These are phyloP conservation scores for Pestalotiopsis sp. DNA, from an alignment of 2,329 filamentous ascomycete species.

Conservation along the genomic window DNA sequence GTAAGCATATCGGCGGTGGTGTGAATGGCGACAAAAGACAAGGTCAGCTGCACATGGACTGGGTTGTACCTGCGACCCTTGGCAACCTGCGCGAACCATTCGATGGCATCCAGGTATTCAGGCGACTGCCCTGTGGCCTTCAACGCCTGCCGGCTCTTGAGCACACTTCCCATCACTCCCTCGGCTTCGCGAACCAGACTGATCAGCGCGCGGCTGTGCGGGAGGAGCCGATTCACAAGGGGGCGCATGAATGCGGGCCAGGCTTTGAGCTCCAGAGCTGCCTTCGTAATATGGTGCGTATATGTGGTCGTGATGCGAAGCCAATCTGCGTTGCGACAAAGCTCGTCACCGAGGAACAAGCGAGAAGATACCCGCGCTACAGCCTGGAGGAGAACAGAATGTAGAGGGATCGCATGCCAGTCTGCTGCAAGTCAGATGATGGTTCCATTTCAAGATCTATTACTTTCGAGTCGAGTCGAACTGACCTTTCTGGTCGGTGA, in stretches of 20 bases:
- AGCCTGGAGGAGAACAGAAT: neutral
- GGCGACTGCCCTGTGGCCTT: neutral
- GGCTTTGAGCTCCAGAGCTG: constrained; percentile 14
- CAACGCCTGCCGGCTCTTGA: neutral
- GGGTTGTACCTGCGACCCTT: constrained; percentile 16
- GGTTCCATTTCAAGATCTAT: too few relatives aligned
- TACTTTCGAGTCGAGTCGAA: neutral
- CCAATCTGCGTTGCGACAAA: constrained; percentile 23
- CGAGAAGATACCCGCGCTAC: constrained; percentile 19
- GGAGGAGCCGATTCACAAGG: constrained; percentile 19
- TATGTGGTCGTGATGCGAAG: constrained; percentile 16
- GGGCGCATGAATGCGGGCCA: constrained; percentile 20
- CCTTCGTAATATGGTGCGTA: constrained; percentile 14
- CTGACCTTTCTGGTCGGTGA: neutral
- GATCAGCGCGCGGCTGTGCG: constrained; percentile 11
- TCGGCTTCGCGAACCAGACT: constrained; percentile 13
- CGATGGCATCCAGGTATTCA: constrained; percentile 18
- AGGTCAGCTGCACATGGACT: constrained; percentile 18
- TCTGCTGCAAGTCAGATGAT: neutral
- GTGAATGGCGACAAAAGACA: constrained; percentile 26
- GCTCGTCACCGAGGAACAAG: constrained; percentile 23
- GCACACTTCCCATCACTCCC: constrained; percentile 10
- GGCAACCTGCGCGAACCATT: constrained; percentile 19
- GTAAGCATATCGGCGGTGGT: constrained; percentile 23
- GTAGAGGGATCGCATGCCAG: constrained; percentile 4